Evolutionary conservation across 805 yeast species (phyloP).

Genomic region (Suhomyces faveliae): DNA sequence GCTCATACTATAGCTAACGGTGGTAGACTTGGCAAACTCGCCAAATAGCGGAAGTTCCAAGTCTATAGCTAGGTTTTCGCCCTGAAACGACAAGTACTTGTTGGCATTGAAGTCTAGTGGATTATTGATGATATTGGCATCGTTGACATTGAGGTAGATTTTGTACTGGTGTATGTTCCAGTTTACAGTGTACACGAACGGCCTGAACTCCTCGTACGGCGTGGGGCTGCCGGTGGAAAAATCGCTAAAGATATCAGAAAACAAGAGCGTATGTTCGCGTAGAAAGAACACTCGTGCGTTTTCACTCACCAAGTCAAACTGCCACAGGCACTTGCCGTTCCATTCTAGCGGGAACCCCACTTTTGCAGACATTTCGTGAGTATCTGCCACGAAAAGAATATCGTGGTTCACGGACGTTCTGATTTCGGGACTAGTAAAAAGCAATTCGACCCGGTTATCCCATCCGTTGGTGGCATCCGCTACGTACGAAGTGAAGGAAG

Average conservation of each 20-base stretch:
- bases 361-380: conserved; percentile 53
- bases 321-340: conserved; percentile 79
- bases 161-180: conserved; percentile 61
- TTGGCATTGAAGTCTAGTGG: conserved; percentile 84
- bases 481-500: conserved; percentile 47
- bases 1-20: conserved; percentile 46
- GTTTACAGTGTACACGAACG: conserved; percentile 58
- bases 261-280: conserved; percentile 75
- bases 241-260: conserved; percentile 73
- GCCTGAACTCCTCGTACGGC: conserved; percentile 75
- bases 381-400: conserved; percentile 60
- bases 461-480: conserved; percentile 55
- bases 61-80: conserved; percentile 50
- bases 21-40: conserved; percentile 50
- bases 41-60: conserved; percentile 59
- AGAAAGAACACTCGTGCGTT: conserved; percentile 62
- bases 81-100: conserved; percentile 70
- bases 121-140: conserved; percentile 81
- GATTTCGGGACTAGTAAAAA: conserved; percentile 57
- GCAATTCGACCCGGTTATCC: conserved; percentile 46
- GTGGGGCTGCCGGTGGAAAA: conserved; percentile 70
- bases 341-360: conserved; percentile 75
- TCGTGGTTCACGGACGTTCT: conserved; percentile 90
- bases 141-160: conserved; percentile 77
- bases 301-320: conserved; percentile 50